Percentiles rank a stretch among this genome's conserved stretches.
These are phyloP conservation scores for Przewalskia tangutica DNA, from an alignment of 257 asterid species.

Conservation along the genomic window DNA sequence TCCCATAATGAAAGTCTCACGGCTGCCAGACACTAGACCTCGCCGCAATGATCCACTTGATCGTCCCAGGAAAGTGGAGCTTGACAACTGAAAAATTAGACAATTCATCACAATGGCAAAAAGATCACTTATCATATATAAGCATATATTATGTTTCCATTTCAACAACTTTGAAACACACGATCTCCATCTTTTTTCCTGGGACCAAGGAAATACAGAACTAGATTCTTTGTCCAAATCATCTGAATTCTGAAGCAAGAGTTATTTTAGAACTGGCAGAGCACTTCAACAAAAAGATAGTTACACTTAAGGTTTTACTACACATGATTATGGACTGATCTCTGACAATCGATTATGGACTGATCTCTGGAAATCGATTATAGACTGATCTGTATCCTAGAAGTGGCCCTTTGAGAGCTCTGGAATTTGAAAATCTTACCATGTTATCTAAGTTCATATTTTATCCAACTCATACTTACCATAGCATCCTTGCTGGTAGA, in stretches of 20 bases:
- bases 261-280: not conserved
- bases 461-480: constrained; percentile 33
- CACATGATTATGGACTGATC: not conserved
- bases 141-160: not conserved
- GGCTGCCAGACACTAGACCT: constrained; percentile 57
- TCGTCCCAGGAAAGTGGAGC: constrained; percentile 66
- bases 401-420: not conserved
- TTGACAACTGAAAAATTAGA: constrained; percentile 47
- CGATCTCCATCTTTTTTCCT: not conserved
- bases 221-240: not conserved
- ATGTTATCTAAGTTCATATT: not conserved
- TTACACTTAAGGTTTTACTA: not conserved
- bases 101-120: not conserved
- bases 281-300: not conserved
- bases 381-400: not conserved
- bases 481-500: constrained; percentile 70
- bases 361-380: not conserved
- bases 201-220: not conserved
- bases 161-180: not conserved
- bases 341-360: not conserved
- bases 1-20: constrained; percentile 42
- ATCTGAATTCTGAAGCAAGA: constrained; percentile 1
- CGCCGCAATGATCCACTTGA: constrained; percentile 70
- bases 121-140: not conserved
- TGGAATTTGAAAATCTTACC: not conserved